A percentile compares a stretch with the other conserved stretches of the same genome.
These are phyloP conservation scores for Pseudogymnoascus sp. DNA, from an alignment of 2,329 filamentous ascomycete species.

Conservation along the genomic window DNA sequence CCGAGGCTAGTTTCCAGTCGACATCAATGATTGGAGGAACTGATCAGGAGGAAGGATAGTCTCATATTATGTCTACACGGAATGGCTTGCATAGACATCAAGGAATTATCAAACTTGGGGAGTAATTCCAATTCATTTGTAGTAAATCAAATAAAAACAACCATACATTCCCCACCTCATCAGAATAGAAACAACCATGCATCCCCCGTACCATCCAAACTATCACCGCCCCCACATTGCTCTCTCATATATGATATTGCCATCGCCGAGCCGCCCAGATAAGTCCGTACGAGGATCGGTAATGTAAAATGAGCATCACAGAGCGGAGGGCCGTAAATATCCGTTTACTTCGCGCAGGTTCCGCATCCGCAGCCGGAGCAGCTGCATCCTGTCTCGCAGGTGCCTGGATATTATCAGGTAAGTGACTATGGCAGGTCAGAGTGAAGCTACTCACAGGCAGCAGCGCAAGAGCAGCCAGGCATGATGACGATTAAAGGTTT, in stretches of 20 bases:
- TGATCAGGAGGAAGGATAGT: neutral
- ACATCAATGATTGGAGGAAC: neutral
- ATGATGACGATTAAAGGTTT: neutral
- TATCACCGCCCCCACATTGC: neutral
- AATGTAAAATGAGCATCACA: neutral
- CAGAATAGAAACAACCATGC: neutral
- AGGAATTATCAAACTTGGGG: neutral
- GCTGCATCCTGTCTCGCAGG: neutral
- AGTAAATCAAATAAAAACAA: slow-evolving; percentile 1
- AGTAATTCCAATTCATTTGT: slow-evolving; percentile 2
- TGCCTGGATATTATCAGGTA: neutral
- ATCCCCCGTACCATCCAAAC: neutral
- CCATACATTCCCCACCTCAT: neutral
- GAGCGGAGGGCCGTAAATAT: neutral
- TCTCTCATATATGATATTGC: neutral
- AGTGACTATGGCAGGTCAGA: neutral
- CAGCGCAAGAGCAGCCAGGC: neutral
- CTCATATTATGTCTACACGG: neutral
- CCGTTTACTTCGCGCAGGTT: neutral
- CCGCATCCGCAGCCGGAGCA: neutral
- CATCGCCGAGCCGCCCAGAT: neutral
- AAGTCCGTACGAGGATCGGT: neutral
- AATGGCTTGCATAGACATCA: neutral
- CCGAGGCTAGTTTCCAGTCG: neutral
- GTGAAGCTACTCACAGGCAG: neutral